Evolutionary conservation across 2,329 filamentous ascomycete genomes (phyloP).

Genomic region (Cryphonectria nitschkei): DNA sequence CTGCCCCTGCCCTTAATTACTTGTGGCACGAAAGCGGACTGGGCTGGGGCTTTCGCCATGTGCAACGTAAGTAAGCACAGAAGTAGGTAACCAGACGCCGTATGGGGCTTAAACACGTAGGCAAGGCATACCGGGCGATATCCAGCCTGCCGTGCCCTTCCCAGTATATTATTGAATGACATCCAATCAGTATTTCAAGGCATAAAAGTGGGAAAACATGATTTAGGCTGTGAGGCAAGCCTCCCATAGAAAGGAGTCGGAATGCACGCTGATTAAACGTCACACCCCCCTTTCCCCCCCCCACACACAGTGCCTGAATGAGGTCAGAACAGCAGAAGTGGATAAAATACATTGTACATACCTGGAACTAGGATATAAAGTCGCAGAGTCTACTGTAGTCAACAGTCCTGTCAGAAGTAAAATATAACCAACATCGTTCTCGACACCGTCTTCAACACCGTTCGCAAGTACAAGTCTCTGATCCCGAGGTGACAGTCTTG

Average conservation of each 20-base stretch:
- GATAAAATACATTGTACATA: not conserved
- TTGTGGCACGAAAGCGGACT: not conserved
- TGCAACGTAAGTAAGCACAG: not conserved
- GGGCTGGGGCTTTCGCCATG: not conserved
- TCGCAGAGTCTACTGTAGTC: not conserved
- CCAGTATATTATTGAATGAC: not conserved
- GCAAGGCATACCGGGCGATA: not conserved
- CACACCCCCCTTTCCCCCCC: too few relatives aligned
- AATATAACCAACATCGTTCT: not conserved
- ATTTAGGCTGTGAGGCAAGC: not conserved
- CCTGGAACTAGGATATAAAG: not conserved
- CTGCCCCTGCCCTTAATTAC: not conserved
- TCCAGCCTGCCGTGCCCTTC: too few relatives aligned
- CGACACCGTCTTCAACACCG: not conserved
- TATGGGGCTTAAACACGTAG: not conserved
- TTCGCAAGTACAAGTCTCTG: too few relatives aligned
- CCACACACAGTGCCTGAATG: not conserved
- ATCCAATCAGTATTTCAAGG: not conserved
- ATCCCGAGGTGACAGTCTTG: not conserved
- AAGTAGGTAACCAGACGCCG: not conserved
- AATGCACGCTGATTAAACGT: not conserved
- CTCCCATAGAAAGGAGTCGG: not conserved
- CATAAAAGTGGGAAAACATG: not conserved
- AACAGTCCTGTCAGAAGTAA: not conserved
- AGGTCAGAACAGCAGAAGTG: not conserved